These are phyloP conservation scores for Brassica juncea DNA, from an alignment of 345 rosid species.

Conservation along the genomic window DNA sequence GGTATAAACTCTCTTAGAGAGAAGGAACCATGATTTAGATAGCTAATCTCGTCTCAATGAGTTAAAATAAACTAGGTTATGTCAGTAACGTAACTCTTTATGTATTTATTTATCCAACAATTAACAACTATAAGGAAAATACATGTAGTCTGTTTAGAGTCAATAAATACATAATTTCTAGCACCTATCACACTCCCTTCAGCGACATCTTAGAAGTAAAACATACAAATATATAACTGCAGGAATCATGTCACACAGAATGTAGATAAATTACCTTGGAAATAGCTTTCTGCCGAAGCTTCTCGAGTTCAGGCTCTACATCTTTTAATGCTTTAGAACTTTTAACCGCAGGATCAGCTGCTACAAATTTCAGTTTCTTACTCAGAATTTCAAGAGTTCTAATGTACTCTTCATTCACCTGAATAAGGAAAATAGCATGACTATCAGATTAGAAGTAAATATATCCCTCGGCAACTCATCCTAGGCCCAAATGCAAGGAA, in stretches of 20 bases:
- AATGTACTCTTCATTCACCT: conserved; percentile 94
- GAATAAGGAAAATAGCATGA: conserved; percentile 39
- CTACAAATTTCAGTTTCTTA: conserved; percentile 87
- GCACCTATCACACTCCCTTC: conserved; percentile 14
- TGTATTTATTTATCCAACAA: conserved; percentile 5
- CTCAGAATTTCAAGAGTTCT: conserved; percentile 87
- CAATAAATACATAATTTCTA: not conserved
- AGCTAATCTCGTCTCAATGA: conserved; percentile 12
- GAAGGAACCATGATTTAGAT: conserved; percentile 1
- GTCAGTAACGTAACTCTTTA: conserved; percentile 2
- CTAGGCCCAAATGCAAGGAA: conserved; percentile 12
- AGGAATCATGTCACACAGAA: conserved; percentile 5
- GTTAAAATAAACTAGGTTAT: not conserved
- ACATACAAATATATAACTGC: not conserved
- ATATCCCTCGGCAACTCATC: not conserved
- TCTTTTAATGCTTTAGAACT: conserved; percentile 90
- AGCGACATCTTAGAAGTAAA: conserved; percentile 15
- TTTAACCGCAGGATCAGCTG: conserved; percentile 73
- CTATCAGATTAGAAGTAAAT: conserved; percentile 6
- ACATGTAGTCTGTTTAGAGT: conserved; percentile 5
- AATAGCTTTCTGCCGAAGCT: conserved; percentile 92
- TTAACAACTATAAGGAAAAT: not conserved
- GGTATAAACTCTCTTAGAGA: conserved; percentile 7
- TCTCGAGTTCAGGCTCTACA: conserved; percentile 97
- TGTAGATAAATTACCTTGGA: conserved; percentile 63